These are phyloP conservation scores for Orbilia javanica DNA, from an alignment of 2,329 filamentous ascomycete genomes.

Conservation along the genomic window DNA sequence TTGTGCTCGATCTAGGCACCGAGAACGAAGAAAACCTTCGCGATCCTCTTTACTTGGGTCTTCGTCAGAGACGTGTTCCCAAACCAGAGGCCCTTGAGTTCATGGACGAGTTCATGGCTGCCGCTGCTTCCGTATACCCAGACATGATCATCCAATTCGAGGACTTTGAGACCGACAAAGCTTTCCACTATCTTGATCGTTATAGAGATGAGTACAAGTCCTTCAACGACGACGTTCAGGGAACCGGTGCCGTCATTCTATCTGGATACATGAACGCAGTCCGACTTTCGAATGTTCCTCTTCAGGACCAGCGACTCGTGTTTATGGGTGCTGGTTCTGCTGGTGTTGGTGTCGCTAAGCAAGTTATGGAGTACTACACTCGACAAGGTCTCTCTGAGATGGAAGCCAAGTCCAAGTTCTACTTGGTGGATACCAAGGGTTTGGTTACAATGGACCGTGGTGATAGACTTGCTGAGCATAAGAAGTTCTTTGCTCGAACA, in stretches of 20 bases:
- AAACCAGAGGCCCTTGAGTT: conserved; percentile 86
- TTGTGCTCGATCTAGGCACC: conserved; percentile 75
- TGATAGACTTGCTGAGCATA: conserved; percentile 92
- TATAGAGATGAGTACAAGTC: conserved; percentile 90
- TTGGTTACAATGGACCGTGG: conserved; percentile 93
- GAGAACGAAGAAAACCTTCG: conserved; percentile 76
- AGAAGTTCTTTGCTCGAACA: conserved; percentile 77
- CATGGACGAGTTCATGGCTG: conserved; percentile 97
- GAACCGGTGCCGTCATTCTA: conserved; percentile 93
- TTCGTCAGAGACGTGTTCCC: conserved; percentile 83
- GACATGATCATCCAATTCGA: conserved; percentile 86
- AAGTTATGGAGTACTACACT: conserved; percentile 96
- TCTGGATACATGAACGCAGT: conserved; percentile 78
- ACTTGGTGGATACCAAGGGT: conserved; percentile 96
- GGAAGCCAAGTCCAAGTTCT: conserved; percentile 90
- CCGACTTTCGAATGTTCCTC: conserved; percentile 84
- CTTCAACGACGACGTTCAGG: conserved; percentile 99
- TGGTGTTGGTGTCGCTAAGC: conserved; percentile 96
- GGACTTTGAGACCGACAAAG: conserved; percentile 86
- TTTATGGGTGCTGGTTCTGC: conserved; percentile 97
- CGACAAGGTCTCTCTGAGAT: conserved; percentile 89
- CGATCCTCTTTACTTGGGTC: conserved; percentile 87
- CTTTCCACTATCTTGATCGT: conserved; percentile 90
- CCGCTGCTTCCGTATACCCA: conserved; percentile 81
- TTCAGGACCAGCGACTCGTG: conserved; percentile 91